Base-by-base conservation (phyloP, 192 early-diverging fungal genomes). In the Umbelopsis sp. region DNA sequence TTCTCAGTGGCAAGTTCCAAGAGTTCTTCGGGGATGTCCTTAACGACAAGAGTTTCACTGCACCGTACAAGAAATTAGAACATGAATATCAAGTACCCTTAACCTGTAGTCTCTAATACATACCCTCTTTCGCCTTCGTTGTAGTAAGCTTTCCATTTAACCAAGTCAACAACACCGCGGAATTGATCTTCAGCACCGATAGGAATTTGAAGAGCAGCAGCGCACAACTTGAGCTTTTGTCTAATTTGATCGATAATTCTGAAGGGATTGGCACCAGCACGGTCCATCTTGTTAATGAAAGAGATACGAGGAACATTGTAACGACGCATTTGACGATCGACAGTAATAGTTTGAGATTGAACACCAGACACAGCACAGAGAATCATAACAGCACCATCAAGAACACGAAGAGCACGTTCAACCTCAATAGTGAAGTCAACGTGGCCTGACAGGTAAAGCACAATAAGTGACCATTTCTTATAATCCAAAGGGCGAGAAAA, bases 211-310 rank as follows among this genome's bases (percentile, higher is more conserved):
- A 95, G 65, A 41, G 92, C 89, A 9, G 93, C 93, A 36, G 92
- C 92, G 17, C 87, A 85, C 59, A 93, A 80, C 79, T 88, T 90
- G 38, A 95, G 86, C 77, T 95, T 95, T 65, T 80, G 81, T 65
- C 93, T 86, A 50, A 95, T 85, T 84, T 93, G 92, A 8, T 93
- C 92, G 45, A 93, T 88, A 34, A 95, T 89, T 71, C 90, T 87
- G 73, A 80, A 83, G 1, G 93, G 92, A 71, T 95, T 93, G n/a
- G 93, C 89, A 69, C 93, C 93, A 45, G 92, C 90, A 72, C 93
- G 90, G 81, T 95, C 93, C 91, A 95, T 91, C 83, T 95, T 95
- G 87, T 95, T 95, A 74, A 95, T 91, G 56, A 95, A 95, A 45
- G 91, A 92, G 66, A 95, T 90, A 69, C 93, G 88, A 22, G 93